A percentile compares a stretch with the other conserved stretches of the same genome.
Conservation (phyloP, 2,329 filamentous ascomycete genomes). For the Hyphodiscus sp. region DNA sequence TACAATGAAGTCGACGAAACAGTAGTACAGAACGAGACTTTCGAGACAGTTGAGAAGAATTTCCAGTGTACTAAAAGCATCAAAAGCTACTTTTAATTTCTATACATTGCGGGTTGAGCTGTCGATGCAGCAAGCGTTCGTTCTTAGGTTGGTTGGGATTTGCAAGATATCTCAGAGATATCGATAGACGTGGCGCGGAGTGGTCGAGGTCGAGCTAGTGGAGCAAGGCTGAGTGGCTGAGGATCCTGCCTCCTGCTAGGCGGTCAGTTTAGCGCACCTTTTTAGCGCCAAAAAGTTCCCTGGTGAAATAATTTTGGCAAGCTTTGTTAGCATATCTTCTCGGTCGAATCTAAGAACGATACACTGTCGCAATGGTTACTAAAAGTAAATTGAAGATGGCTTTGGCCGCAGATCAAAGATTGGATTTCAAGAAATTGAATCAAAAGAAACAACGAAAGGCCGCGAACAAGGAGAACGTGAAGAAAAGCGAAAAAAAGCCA, state of each 20-base stretch:
- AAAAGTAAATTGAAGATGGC: conserved; percentile 46
- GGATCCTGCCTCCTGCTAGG: background rate
- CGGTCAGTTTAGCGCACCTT: background rate
- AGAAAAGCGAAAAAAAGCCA: conserved; percentile 34
- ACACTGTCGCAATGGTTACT: conserved; percentile 26
- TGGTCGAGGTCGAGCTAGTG: too few species aligned
- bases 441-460: conserved; percentile 32
- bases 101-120: too few species aligned
- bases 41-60: too few species aligned
- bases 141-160: too few species aligned
- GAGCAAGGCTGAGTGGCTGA: too few species aligned
- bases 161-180: too few species aligned
- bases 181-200: too few species aligned
- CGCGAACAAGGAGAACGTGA: conserved; percentile 41
- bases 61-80: too few species aligned
- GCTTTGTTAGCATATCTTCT: background rate
- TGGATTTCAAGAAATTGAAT: conserved; percentile 42
- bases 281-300: conserved; percentile 3
- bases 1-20: too few species aligned
- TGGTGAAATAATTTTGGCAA: background rate
- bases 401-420: conserved; percentile 47
- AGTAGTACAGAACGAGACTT: too few species aligned
- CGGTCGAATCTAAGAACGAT: conserved; percentile 2
- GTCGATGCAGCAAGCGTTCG: too few species aligned
- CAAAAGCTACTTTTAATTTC: too few species aligned